Evolutionary conservation across 1,284 basidiomycete species (phyloP), one percentile per base, ranked within the genome.

Genomic region (Ceratobasidium sp.): DNA sequence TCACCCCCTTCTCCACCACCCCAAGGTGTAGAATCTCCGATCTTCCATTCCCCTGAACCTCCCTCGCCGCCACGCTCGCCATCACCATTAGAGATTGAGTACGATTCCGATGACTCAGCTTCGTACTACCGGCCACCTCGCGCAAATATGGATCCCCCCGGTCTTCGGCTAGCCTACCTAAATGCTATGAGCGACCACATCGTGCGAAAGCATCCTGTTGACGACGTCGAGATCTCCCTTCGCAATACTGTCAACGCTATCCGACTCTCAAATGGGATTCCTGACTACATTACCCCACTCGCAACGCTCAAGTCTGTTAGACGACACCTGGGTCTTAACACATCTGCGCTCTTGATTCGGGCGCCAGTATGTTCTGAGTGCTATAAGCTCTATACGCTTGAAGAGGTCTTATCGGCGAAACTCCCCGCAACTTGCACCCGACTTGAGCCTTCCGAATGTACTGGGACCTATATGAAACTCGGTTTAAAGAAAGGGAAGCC

Each of bases 101-200:
- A 57, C n/a, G 38, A 59, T 41, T 59, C 57, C 14, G 57, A 59
- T n/a, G 38, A 59, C 4, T 59, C 38, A 1, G 38, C n/a, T 18
- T 59, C 57, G 2, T 43, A 23, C 38, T 8, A 18, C 9, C 35
- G 16, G 9, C 57, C n/a, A 3, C 21, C 38, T 6, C 14, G 13
- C 1, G 57, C 21, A 11, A 21, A 14, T n/a, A n/a, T 28, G 2
- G 44, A 63, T 16, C 62, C 62, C 3, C 46, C 47, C 23, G 1
- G 1, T 1, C 46, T 64, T 13, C 46, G 46, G 8, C 23, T 49
- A 16, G 47, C 62, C 23, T 52, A 64, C 21, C 30, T 50, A 8
- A 64, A 64, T 52, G 62, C 62, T n/a, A n/a, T 64, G 23, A 13
- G 28, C 23, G 62, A 64, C 35, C 62, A 64, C 14, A 23, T 64